Percentiles rank a stretch among this genome's conserved stretches.
These are phyloP conservation scores for Candida xyloterini DNA, from an alignment of 805 yeast species.

Conservation along the genomic window DNA sequence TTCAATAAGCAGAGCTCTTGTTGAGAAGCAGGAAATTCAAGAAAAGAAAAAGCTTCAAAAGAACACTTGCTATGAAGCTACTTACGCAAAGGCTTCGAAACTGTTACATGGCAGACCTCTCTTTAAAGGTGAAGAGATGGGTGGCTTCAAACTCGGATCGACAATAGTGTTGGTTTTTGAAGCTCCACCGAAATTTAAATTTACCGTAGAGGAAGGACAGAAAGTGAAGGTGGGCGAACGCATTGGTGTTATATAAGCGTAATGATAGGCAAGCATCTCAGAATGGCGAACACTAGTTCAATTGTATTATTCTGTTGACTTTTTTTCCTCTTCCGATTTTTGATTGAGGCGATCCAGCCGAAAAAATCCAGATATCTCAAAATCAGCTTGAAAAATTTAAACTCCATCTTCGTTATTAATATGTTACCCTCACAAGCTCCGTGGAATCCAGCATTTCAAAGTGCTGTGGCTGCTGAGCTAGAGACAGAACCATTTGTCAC, in stretches of 20 bases:
- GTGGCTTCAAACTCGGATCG: slow-evolving; percentile 94
- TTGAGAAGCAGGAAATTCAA: slow-evolving; percentile 3
- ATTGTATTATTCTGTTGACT: not conserved
- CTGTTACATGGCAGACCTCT: slow-evolving; percentile 84
- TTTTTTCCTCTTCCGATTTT: not conserved
- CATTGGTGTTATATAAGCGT: slow-evolving; percentile 44
- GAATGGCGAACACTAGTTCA: no score
- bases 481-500: slow-evolving; percentile 49
- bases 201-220: slow-evolving; percentile 68
- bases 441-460: slow-evolving; percentile 68
- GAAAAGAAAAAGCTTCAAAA: slow-evolving; percentile 49
- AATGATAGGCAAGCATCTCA: not conserved
- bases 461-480: slow-evolving; percentile 48
- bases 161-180: slow-evolving; percentile 97
- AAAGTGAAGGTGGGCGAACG: slow-evolving; percentile 81
- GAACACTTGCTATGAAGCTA: slow-evolving; percentile 91
- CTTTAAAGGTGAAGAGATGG: slow-evolving; percentile 90
- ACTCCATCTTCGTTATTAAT: slow-evolving; percentile 1
- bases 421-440: slow-evolving; percentile 50
- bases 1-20: slow-evolving; percentile 4
- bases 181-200: slow-evolving; percentile 81
- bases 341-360: not conserved
- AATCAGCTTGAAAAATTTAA: not conserved
- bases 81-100: slow-evolving; percentile 75
- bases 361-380: slow-evolving; percentile 1